Percentiles rank a stretch among this genome's conserved stretches.
Evolutionary conservation across 2,329 filamentous ascomycete genomes (phyloP).

Genomic region (Thermoascus crustaceus): DNA sequence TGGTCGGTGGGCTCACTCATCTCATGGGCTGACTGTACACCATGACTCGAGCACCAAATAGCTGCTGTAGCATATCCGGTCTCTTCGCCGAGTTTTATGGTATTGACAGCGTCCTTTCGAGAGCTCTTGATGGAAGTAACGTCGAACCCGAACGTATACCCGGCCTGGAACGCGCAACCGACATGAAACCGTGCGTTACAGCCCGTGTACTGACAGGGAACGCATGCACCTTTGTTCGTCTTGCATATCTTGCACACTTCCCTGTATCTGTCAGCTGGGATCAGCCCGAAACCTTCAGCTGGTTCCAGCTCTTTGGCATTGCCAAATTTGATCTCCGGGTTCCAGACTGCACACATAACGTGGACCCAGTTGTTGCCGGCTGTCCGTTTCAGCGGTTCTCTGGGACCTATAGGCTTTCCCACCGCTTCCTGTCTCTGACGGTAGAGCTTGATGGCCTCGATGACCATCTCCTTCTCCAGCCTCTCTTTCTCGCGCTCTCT

Average conservation of each 20-base stretch:
- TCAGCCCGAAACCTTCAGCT: conserved; percentile 81
- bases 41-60: conserved; percentile 87
- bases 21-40: conserved; percentile 63
- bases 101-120: conserved; percentile 68
- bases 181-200: conserved; percentile 62
- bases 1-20: conserved; percentile 70
- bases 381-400: conserved; percentile 87
- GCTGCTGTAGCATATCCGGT: conserved; percentile 74
- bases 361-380: conserved; percentile 98
- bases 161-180: conserved; percentile 77
- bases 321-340: conserved; percentile 85
- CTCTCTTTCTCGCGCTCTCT: conserved; percentile 85
- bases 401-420: conserved; percentile 72
- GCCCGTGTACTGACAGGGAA: conserved; percentile 60
- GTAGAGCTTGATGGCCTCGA: conserved; percentile 73
- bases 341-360: conserved; percentile 86
- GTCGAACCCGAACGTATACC: conserved; percentile 82
- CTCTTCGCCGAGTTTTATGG: conserved; percentile 73
- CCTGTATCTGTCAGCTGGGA: conserved; percentile 63
- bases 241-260: conserved; percentile 81
- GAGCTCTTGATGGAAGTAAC: conserved; percentile 84
- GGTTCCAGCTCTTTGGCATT: conserved; percentile 73
- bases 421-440: conserved; percentile 73
- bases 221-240: conserved; percentile 64
- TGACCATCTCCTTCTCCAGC: conserved; percentile 72